phyloP scores from a whole-genome alignment of 2,329 filamentous ascomycete genomes.

The Microsporum audouinii region DNA sequence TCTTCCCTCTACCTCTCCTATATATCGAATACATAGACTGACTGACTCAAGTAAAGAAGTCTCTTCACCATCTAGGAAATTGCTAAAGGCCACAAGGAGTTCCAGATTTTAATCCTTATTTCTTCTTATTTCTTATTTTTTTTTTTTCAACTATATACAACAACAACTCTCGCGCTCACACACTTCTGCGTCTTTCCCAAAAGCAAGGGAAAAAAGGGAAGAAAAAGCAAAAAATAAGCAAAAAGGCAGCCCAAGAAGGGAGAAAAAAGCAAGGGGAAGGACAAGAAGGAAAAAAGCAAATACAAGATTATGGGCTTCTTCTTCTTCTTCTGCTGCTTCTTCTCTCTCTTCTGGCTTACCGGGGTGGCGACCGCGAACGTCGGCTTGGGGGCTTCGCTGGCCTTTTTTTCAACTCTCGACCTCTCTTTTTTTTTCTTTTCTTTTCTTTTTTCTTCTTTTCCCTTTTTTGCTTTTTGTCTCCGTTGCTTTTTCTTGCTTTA shows the following conservation, averaged over 20 bases:
- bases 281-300: neutral
- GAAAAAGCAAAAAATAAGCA: neutral
- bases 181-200: neutral
- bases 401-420: no score
- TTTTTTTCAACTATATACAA: neutral
- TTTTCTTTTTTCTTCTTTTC: neutral
- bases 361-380: neutral
- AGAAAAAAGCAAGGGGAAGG: neutral
- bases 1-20: neutral
- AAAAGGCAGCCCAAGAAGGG: neutral
- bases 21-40: neutral
- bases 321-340: neutral
- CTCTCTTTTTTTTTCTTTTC: neutral
- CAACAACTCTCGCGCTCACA: neutral
- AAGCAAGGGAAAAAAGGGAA: neutral
- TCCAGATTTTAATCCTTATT: conserved; percentile 1
- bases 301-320: neutral
- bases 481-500: neutral
- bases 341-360: neutral
- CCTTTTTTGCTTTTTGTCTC: neutral
- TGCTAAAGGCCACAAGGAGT: neutral
- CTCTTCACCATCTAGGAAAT: neutral
- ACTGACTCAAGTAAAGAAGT: neutral
- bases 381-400: neutral
- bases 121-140: neutral